phyloP scores from a whole-genome alignment of 73 alveolate species.

The Paramecium bursaria region DNA sequence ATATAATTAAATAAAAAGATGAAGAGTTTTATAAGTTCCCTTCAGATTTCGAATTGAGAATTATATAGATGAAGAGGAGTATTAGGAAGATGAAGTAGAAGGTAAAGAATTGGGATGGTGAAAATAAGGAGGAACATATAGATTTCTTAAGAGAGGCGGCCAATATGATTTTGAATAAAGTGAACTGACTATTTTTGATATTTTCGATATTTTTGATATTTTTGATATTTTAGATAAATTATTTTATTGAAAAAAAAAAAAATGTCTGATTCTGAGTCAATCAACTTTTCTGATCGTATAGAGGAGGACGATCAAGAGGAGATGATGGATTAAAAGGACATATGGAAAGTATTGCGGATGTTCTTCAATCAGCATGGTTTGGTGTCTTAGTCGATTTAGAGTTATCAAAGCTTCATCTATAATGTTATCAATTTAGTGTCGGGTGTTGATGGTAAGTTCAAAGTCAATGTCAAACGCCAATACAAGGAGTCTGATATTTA shows the following conservation, averaged over 20 bases:
- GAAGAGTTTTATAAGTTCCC: constrained; percentile 29
- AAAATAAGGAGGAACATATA: neutral
- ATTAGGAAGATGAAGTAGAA: constrained; percentile 26
- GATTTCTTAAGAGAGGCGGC: constrained; percentile 37
- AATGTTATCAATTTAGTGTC: constrained; percentile 74
- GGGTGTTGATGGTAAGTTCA: constrained; percentile 72
- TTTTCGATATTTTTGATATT: neutral
- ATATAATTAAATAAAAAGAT: neutral
- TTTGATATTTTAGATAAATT: neutral
- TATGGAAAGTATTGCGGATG: constrained; percentile 77
- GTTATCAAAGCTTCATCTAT: constrained; percentile 75
- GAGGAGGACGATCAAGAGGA: constrained; percentile 71
- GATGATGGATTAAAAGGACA: constrained; percentile 72
- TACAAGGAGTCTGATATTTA: constrained; percentile 45
- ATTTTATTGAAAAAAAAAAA: neutral
- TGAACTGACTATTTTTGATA: neutral
- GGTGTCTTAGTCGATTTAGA: constrained; percentile 74
- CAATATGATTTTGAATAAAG: neutral
- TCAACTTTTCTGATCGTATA: neutral
- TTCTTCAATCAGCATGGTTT: constrained; percentile 76
- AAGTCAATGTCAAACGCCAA: constrained; percentile 70
- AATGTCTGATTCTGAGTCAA: neutral
- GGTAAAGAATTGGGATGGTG: constrained; percentile 43
- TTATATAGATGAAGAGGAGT: constrained; percentile 36
- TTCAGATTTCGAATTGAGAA: constrained; percentile 38